A percentile compares a stretch with the other conserved stretches of the same genome.
These are phyloP conservation scores for Fragosphaeria purpurea DNA, from an alignment of 2,329 filamentous ascomycete genomes.

Conservation along the genomic window DNA sequence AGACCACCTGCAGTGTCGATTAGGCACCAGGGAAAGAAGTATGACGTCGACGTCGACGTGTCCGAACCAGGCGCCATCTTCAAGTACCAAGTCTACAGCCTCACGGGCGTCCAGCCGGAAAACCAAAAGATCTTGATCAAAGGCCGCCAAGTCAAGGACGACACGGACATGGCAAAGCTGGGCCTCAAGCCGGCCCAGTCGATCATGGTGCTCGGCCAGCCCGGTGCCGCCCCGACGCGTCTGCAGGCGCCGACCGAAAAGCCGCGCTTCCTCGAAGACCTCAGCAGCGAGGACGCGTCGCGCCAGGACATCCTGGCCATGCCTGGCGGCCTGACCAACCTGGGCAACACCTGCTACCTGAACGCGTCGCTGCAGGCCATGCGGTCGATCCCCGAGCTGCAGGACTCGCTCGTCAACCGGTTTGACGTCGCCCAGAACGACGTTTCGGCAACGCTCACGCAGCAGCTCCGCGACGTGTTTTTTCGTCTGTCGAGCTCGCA, in stretches of 20 bases:
- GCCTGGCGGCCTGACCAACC: conserved; percentile 79
- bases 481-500: conserved; percentile 84
- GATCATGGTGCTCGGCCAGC: conserved; percentile 96
- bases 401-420: conserved; percentile 57
- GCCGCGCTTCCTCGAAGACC: conserved; percentile 89
- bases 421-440: conserved; percentile 31
- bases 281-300: conserved; percentile 89
- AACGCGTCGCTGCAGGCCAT: conserved; percentile 95
- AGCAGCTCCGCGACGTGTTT: conserved; percentile 72
- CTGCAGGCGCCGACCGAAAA: conserved; percentile 67
- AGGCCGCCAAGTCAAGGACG: conserved; percentile 90
- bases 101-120: conserved; percentile 92
- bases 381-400: conserved; percentile 80
- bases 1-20: conserved; percentile 56
- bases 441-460: conserved; percentile 51
- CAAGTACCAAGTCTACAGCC: conserved; percentile 89
- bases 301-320: conserved; percentile 65
- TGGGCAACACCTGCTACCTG: conserved; percentile 97
- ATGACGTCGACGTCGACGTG: conserved; percentile 86
- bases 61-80: conserved; percentile 80
- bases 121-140: conserved; percentile 95
- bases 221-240: conserved; percentile 52
- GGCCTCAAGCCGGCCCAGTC: conserved; percentile 75
- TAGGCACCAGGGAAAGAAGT: conserved; percentile 91
- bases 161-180: conserved; percentile 74